Base-by-base conservation (phyloP, 2,329 filamentous ascomycete genomes). In the Sphaceloma murrayae region DNA sequence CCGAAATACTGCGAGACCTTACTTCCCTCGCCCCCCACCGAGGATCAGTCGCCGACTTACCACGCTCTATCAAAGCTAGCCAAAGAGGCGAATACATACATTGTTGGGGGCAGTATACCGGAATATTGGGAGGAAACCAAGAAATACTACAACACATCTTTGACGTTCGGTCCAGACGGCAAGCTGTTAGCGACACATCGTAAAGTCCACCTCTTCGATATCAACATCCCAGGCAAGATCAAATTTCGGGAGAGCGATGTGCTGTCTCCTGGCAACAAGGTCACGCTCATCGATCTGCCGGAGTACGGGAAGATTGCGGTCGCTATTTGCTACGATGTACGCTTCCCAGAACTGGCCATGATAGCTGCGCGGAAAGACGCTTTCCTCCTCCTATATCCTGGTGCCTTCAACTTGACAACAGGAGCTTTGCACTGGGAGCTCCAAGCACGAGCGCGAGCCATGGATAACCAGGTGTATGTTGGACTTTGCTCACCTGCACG, bases 121-220 rank as follows among this genome's bases (percentile, higher is more conserved):
- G 91, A 98, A 65, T 74, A 80, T 45, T 78, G 79, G 46, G 69
- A 73, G 5, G 57, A 67, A 8, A 74, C 69, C 11, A 82, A 84
- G 53, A 77, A 76, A 53, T 83, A 88, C 66, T 94, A 91, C 73
- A 98, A 98, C 67, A 96, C 91, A 2, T 82, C 78, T 19, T 69
- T 98, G 34, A 78, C 82, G 5, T 98, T 98, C 64, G 76, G 72
- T 0, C 88, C 87, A 0, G 67, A 72, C 7, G 91, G 91, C 3
- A 62, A 72, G n/a, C 70, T 95, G 38, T 72, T 98, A n/a, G 85
- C 79, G 4, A 85, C 80, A 2, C 88, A 96, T 63, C 78, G 91
- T 55, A 98, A 98, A 68, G 80, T 91, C 32, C 91, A 98, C 65
- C 74, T 98, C 32, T 98, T 98, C 64, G 91, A 96, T 65, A 98